Base-by-base conservation (phyloP, 345 rosid genomes). In the Jatropha curcas region DNA sequence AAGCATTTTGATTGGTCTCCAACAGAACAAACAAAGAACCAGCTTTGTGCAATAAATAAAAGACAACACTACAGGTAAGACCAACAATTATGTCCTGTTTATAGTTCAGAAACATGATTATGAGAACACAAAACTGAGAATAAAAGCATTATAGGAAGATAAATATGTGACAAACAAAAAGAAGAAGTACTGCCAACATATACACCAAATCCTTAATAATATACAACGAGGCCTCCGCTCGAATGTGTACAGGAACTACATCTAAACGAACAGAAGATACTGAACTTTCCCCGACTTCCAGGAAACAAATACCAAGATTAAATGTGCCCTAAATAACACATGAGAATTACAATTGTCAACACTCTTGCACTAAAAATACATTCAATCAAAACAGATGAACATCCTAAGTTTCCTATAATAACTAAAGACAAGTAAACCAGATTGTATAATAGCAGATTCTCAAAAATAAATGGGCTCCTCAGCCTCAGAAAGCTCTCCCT, bases 401-500 rank as follows among this genome's bases (percentile, higher is more conserved):
- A 24, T 55, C 73, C 71, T 62, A 61, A 17, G 16, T 64, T 66
- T 72, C 74, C 58, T 50, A 9, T 63, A 59, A 73, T 63, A 25
- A 31, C 56, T 66, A 76, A 66, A 59, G 37, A 53, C 41, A 57
- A 68, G 60, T 65, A 74, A 68, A 75, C 66, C 72, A 51, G 75
- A 72, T 51, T 59, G 74, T 59, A 67, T 52, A 80, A 76, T 58
- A 79, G 69, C 64, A 82, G 52, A 74, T 69, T 80, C 76, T 76
- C 74, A 79, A 73, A 74, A 75, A 78, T 60, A 68, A 79, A 46
- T 66, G 73, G 73, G 63, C 73, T 71, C 79, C 73, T 71, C 28
- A 41, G 79, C 77, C 67, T 75, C 81, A 81, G 69, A 77, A 68
- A 65, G 52, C 68, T 73, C 77, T 77, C 82, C 81, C 80, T 57